Conservation (phyloP, 306 rosid genomes). For the Cicer bijugum region DNA sequence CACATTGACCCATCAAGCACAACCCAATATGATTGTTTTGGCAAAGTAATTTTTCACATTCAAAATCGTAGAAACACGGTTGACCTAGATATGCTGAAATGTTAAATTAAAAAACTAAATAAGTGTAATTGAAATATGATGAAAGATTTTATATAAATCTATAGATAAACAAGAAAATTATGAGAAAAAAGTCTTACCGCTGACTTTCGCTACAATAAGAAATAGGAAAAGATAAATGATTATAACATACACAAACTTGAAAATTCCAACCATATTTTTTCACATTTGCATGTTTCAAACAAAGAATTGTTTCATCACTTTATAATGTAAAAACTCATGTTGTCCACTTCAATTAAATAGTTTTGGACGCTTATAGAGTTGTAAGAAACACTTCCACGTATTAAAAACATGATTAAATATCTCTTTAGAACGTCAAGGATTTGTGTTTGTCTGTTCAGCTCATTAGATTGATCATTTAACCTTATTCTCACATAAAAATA, state of each 20-base stretch:
- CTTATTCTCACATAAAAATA: neutral
- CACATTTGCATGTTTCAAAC: neutral
- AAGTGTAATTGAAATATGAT: neutral
- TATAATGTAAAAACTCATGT: neutral
- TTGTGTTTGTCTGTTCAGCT: neutral
- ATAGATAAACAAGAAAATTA: neutral
- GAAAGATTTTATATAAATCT: neutral
- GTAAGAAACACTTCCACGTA: neutral
- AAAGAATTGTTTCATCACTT: too few species aligned
- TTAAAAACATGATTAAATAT: neutral
- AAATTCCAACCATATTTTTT: neutral
- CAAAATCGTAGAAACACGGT: neutral
- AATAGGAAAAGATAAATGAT: neutral
- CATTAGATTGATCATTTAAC: neutral
- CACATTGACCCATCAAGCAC: too few species aligned
- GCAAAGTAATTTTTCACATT: too few species aligned
- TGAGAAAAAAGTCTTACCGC: neutral
- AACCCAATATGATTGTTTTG: too few species aligned
- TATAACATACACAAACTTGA: neutral
- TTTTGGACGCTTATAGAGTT: neutral
- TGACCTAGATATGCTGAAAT: neutral
- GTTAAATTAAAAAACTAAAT: neutral
- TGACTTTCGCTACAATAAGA: neutral
- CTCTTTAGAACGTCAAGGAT: neutral
- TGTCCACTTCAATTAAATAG: neutral